phyloP scores from a whole-genome alignment of 2,329 filamentous ascomycete species.

The Cladobotryum mycophilum region DNA sequence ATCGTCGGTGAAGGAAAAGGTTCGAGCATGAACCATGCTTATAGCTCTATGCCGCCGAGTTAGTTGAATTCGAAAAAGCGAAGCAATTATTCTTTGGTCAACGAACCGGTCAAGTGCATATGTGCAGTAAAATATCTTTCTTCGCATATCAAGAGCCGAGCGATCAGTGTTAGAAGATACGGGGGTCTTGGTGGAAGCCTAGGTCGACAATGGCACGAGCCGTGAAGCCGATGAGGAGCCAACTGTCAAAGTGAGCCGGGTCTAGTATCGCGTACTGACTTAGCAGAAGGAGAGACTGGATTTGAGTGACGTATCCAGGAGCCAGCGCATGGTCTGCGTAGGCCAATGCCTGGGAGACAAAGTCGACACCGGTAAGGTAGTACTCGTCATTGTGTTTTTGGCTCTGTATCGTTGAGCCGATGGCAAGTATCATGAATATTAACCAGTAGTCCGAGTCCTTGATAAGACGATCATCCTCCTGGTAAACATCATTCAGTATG shows the following conservation, averaged over 20 bases:
- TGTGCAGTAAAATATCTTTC: slow-evolving; percentile 83
- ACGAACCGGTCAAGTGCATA: slow-evolving; percentile 79
- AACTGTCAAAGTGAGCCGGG: slow-evolving; percentile 85
- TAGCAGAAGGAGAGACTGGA: slow-evolving; percentile 80
- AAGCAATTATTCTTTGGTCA: background rate
- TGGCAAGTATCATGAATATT: slow-evolving; percentile 82
- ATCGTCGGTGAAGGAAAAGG: slow-evolving; percentile 92
- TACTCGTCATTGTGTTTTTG: slow-evolving; percentile 60
- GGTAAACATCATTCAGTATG: slow-evolving; percentile 76
- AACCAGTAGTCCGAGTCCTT: slow-evolving; percentile 74
- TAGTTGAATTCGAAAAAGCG: slow-evolving; percentile 11
- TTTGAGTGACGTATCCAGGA: slow-evolving; percentile 76
- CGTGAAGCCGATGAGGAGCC: slow-evolving; percentile 88
- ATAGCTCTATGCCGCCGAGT: slow-evolving; percentile 54
- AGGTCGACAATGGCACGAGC: slow-evolving; percentile 82
- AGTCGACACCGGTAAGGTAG: slow-evolving; percentile 50
- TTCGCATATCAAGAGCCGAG: slow-evolving; percentile 65
- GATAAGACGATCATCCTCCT: slow-evolving; percentile 57
- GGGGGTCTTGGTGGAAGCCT: slow-evolving; percentile 87
- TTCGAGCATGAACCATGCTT: slow-evolving; percentile 78
- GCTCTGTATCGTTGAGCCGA: slow-evolving; percentile 70
- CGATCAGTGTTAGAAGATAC: slow-evolving; percentile 61
- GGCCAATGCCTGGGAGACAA: slow-evolving; percentile 59
- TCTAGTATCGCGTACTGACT: slow-evolving; percentile 88
- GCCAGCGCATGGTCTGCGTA: slow-evolving; percentile 77